phyloP scores from a whole-genome alignment of 257 asterid genomes.

The Penstemon newberryi region DNA sequence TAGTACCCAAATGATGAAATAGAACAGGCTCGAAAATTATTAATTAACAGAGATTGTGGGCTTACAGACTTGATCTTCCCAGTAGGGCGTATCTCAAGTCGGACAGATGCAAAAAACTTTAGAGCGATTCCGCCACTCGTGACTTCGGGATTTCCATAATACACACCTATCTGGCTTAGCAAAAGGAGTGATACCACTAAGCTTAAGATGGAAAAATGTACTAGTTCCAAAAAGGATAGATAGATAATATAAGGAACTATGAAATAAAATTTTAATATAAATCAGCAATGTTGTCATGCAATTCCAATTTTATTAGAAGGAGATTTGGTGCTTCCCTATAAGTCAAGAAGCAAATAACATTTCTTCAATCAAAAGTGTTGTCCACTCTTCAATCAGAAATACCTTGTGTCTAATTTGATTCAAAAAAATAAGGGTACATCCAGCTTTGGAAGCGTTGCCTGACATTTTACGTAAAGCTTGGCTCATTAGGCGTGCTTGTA shows the following conservation, averaged over 20 bases:
- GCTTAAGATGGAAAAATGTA: constrained; percentile 14
- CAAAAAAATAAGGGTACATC: constrained; percentile 90
- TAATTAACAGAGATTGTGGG: constrained; percentile 28
- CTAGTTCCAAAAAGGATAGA: constrained; percentile 19
- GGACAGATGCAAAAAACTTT: constrained; percentile 95
- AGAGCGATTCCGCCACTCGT: constrained; percentile 99
- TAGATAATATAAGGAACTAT: background rate
- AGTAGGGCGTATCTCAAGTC: constrained; percentile 92
- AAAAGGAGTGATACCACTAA: constrained; percentile 23
- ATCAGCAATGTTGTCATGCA: constrained; percentile 10
- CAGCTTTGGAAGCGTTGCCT: constrained; percentile 98
- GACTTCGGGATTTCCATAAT: constrained; percentile 97
- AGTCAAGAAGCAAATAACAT: constrained; percentile 12
- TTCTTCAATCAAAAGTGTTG: background rate
- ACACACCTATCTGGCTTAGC: constrained; percentile 84
- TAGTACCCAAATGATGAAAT: constrained; percentile 9
- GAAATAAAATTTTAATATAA: background rate
- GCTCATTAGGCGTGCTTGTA: constrained; percentile 99
- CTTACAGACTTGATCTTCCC: constrained; percentile 99
- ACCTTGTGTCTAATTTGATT: constrained; percentile 99
- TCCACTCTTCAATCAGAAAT: constrained; percentile 14
- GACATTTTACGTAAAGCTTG: constrained; percentile 99
- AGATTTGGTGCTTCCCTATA: constrained; percentile 15
- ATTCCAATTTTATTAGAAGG: constrained; percentile 1
- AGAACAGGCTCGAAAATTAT: constrained; percentile 2